Percentiles rank a stretch among this genome's conserved stretches.
Evolutionary conservation across 169 alveolate genomes (phyloP).

Genomic region (Plasmodium reichenowi): DNA sequence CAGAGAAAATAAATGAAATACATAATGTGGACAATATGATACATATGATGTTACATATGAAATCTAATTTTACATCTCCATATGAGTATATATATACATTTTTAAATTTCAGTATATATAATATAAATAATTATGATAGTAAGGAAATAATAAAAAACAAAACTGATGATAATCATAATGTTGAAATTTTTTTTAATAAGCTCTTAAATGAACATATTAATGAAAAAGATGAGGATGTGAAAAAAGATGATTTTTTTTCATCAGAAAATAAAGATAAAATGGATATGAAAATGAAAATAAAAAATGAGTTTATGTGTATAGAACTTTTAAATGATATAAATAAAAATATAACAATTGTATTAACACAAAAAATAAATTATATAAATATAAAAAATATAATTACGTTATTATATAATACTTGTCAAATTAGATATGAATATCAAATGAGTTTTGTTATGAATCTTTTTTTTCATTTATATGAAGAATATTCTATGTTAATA

Average conservation of each 20-base stretch:
- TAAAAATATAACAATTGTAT: not conserved
- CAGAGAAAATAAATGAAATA: no score
- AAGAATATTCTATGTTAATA: constrained; percentile 20
- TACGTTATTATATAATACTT: constrained; percentile 54
- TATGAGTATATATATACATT: no score
- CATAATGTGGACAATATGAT: not conserved
- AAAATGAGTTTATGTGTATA: not conserved
- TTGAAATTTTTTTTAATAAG: no score
- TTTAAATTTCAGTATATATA: no score
- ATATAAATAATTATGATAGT: no score
- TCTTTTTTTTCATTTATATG: constrained; percentile 27
- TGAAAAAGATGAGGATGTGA: not conserved
- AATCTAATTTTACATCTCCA: no score
- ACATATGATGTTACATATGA: not conserved
- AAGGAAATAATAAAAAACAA: no score
- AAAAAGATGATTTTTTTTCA: not conserved
- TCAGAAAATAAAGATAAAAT: not conserved
- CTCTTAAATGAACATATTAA: not conserved
- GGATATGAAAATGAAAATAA: not conserved
- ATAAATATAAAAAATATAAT: constrained; percentile 29
- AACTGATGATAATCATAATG: no score
- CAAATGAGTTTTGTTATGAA: constrained; percentile 14
- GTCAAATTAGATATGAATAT: constrained; percentile 16
- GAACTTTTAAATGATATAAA: constrained; percentile 15
- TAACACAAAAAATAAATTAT: constrained; percentile 34